A percentile compares a stretch with the other conserved stretches of the same genome.
Evolutionary conservation across 2,329 filamentous ascomycete species (phyloP).

Genomic region (Zarea fungicola): DNA sequence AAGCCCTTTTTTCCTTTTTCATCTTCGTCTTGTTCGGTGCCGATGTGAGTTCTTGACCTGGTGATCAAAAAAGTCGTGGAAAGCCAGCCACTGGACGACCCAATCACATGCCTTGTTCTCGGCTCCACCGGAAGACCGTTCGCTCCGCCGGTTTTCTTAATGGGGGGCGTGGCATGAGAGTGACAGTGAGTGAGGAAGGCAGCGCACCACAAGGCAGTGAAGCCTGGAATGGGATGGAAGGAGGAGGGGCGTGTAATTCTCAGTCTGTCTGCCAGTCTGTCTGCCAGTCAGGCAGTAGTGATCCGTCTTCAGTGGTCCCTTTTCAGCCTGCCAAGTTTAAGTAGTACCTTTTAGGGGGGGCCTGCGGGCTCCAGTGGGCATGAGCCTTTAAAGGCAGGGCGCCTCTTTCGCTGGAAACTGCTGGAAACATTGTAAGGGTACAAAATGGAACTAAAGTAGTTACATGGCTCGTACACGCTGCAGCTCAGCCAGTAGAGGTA

Average conservation of each 20-base stretch:
- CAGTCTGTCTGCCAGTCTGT: too few relatives aligned
- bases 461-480: not conserved
- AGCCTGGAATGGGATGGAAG: too few relatives aligned
- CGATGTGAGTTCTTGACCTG: not conserved
- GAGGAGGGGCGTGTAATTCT: too few relatives aligned
- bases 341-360: too few relatives aligned
- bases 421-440: slow-evolving; percentile 1
- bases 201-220: too few relatives aligned
- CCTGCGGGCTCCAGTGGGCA: too few relatives aligned
- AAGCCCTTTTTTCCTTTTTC: not conserved
- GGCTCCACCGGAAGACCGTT: slow-evolving; percentile 6
- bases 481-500: too few relatives aligned
- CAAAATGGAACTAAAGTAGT: too few relatives aligned
- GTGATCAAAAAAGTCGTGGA: slow-evolving; percentile 7
- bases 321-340: too few relatives aligned
- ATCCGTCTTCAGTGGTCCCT: too few relatives aligned
- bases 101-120: slow-evolving; percentile 6
- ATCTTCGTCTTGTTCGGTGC: not conserved
- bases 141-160: not conserved
- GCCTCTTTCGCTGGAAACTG: slow-evolving; percentile 7
- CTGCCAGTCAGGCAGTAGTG: too few relatives aligned
- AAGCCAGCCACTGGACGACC: not conserved
- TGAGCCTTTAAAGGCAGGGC: not conserved
- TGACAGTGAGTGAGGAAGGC: too few relatives aligned
- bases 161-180: not conserved